phyloP scores from a whole-genome alignment of 768 basidiomycete species.

The Russula emetica region DNA sequence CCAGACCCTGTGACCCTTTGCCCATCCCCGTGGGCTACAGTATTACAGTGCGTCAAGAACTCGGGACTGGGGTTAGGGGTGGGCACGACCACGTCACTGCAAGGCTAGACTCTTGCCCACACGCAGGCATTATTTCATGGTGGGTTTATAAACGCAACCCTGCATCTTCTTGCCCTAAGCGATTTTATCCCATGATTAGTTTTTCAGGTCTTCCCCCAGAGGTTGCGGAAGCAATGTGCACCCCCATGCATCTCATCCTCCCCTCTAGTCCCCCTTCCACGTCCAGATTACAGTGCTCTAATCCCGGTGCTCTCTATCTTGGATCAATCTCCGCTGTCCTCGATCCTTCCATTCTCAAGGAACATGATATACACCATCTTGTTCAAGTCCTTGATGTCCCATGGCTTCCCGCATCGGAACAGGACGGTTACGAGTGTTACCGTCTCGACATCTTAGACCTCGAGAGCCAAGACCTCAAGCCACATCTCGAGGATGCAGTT shows the following conservation, averaged over 20 bases:
- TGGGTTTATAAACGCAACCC: slow-evolving; percentile 19
- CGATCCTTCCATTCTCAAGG: slow-evolving; percentile 50
- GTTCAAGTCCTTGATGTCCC: slow-evolving; percentile 65
- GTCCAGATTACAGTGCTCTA: slow-evolving; percentile 26
- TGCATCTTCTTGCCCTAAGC: slow-evolving; percentile 12
- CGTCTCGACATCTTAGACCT: slow-evolving; percentile 67
- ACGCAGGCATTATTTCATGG: neutral
- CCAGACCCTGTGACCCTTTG: neutral
- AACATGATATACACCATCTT: slow-evolving; percentile 51
- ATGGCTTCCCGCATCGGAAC: slow-evolving; percentile 47
- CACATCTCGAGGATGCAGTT: slow-evolving; percentile 66
- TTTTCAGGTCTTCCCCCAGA: slow-evolving; percentile 72
- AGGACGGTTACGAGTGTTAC: slow-evolving; percentile 46
- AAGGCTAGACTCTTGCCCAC: slow-evolving; percentile 18
- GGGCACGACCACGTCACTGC: slow-evolving; percentile 12
- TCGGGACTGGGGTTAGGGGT: slow-evolving; percentile 22
- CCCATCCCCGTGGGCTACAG: neutral
- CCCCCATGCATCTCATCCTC: slow-evolving; percentile 77
- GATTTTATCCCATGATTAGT: slow-evolving; percentile 54
- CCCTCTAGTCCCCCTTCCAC: slow-evolving; percentile 29
- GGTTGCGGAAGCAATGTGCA: slow-evolving; percentile 80
- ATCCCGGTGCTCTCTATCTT: slow-evolving; percentile 58
- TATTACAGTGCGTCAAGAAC: neutral
- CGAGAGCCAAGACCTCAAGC: slow-evolving; percentile 54
- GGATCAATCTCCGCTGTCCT: slow-evolving; percentile 60